phyloP scores from a whole-genome alignment of 1,139 yeast genomes.

The Debaryomyces udenii region DNA sequence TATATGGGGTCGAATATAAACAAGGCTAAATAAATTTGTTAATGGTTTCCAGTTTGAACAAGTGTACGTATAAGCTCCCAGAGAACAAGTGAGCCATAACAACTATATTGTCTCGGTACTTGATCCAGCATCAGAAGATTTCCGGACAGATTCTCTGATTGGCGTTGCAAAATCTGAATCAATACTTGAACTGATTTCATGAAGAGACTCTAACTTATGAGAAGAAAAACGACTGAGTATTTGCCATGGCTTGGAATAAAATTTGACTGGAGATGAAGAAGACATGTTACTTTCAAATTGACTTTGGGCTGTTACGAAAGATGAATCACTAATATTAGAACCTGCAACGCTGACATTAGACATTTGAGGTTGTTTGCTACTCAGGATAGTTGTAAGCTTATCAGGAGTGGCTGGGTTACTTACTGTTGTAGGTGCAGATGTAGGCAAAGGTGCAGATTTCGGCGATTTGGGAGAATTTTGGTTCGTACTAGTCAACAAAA shows the following conservation, averaged over 20 bases:
- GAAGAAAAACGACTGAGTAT: conserved; percentile 27
- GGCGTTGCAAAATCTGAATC: conserved; percentile 23
- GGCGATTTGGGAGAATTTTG: conserved; percentile 12
- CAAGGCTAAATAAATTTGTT: no score
- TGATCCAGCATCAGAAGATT: no score
- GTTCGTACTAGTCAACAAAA: conserved; percentile 3
- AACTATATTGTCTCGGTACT: no score
- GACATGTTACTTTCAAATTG: conserved; percentile 11
- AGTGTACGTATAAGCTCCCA: no score
- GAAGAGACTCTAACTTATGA: conserved; percentile 1
- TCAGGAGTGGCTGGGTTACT: conserved; percentile 2
- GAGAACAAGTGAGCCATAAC: no score
- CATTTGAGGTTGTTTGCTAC: background rate
- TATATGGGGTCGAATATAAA: no score
- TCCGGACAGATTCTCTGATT: background rate
- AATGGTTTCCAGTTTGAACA: no score
- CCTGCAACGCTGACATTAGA: background rate
- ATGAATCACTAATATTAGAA: conserved; percentile 11
- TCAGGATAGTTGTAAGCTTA: background rate
- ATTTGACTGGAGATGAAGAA: conserved; percentile 5
- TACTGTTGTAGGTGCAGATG: conserved; percentile 1
- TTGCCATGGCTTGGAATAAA: conserved; percentile 31
- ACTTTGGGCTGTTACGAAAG: conserved; percentile 18
- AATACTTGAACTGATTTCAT: conserved; percentile 29
- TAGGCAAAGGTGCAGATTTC: conserved; percentile 1